Evolutionary conservation across 1,139 yeast genomes (phyloP).

Genomic region (Waltiozyma sp.): DNA sequence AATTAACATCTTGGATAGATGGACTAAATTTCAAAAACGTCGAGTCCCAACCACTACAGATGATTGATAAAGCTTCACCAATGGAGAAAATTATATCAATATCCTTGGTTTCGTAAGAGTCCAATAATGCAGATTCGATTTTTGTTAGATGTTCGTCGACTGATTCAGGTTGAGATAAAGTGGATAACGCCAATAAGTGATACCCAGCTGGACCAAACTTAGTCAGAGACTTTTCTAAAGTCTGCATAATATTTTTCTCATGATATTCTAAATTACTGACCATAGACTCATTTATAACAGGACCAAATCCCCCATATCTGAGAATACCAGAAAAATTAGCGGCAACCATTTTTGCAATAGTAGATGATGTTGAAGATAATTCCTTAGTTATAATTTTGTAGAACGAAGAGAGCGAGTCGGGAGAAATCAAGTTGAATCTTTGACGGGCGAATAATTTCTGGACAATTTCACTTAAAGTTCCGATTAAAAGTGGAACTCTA

Average conservation of each 20-base stretch:
- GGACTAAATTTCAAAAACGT: conserved; percentile 37
- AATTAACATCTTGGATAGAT: conserved; percentile 33
- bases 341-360: conserved; percentile 25
- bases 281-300: conserved; percentile 19
- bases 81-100: conserved; percentile 63
- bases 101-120: conserved; percentile 56
- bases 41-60: conserved; percentile 73
- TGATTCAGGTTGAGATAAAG: conserved; percentile 29
- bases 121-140: conserved; percentile 39
- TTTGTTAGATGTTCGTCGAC: conserved; percentile 13
- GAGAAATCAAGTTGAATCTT: conserved; percentile 18
- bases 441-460: conserved; percentile 39
- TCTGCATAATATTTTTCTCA: conserved; percentile 22
- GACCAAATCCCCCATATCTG: conserved; percentile 47
- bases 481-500: not conserved
- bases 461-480: conserved; percentile 35
- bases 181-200: conserved; percentile 38
- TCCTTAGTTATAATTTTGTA: conserved; percentile 11
- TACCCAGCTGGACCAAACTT: conserved; percentile 54
- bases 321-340: conserved; percentile 46
- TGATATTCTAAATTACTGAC: conserved; percentile 11
- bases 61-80: conserved; percentile 74
- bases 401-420: not conserved
- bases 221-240: conserved; percentile 34
- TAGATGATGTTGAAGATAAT: conserved; percentile 10